Base-by-base conservation (phyloP, 2,329 filamentous ascomycete species). In the Colletotrichum sp. region DNA sequence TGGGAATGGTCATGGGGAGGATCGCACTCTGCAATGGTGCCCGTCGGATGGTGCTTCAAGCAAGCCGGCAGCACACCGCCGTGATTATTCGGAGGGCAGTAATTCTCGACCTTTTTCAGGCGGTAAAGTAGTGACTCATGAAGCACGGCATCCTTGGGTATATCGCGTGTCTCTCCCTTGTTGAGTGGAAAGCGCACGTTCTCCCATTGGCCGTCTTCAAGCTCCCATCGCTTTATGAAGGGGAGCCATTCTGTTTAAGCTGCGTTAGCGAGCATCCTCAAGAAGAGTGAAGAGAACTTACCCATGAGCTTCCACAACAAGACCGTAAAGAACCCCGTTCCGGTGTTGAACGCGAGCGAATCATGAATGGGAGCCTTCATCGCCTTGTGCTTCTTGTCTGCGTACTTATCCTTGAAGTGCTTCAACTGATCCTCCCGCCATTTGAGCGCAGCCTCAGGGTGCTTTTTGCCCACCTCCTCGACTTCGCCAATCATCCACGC, bases 401-500 rank as follows among this genome's bases (percentile, higher is more conserved):
- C 71, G 69, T 84, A 85, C 32, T 60, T 49, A 2, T 78, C 77
- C 55, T 79, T 72, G 74, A 84, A 85, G 3, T 78, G 77, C 44
- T 79, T 73, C 73, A 84, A 85, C 3, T 78, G 79, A 2, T 80
- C 83, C 30, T 81, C 72, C 7, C 80, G 81, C 84, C 85, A 87
- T 60, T 85, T 82, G 26, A 87, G 79, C 1, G 81, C 81, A 3
- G 83, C 82, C 6, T 68, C 39, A 0, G 79, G 70, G 8, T 87
- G 82, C 21, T 73, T 70, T 13, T 81, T 64, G 5, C 84, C 85
- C 1, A 87, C 82, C 5, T 84, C 81, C 79, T 86, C 83, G 6
- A 89, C 81, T 77, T 90, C 88, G 3, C 85, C 84, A 49, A 90
- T 86, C 89, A 90, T 90, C 89, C 89, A 90, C 10, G 85, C 85